phyloP scores from a whole-genome alignment of 257 asterid genomes.

The Linderniella brevidens region DNA sequence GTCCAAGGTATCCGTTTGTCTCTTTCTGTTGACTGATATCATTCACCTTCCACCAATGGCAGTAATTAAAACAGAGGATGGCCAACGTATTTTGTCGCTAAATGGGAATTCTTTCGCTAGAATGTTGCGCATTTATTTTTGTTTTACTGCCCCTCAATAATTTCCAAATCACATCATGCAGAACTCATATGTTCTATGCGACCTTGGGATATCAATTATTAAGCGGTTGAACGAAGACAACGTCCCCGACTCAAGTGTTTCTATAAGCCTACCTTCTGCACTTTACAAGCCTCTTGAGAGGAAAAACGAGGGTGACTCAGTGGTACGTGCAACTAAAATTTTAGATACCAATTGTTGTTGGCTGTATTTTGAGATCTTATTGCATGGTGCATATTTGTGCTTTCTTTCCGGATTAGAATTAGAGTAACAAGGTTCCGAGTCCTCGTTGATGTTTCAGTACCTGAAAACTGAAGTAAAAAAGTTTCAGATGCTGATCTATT shows the following conservation, averaged over 20 bases:
- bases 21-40: neutral
- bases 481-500: neutral
- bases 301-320: conserved; percentile 28
- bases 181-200: conserved; percentile 72
- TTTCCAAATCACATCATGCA: conserved; percentile 20
- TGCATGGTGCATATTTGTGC: neutral
- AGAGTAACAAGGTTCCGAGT: no score
- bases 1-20: conserved; percentile 49
- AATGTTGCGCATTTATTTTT: conserved; percentile 11
- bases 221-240: conserved; percentile 46
- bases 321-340: conserved; percentile 26
- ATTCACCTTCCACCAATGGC: neutral
- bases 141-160: conserved; percentile 13
- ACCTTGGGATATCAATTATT: conserved; percentile 58
- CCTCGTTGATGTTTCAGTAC: no score
- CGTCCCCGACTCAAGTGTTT: conserved; percentile 36
- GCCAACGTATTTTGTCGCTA: conserved; percentile 1
- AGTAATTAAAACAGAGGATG: neutral
- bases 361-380: neutral
- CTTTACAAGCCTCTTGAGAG: conserved; percentile 44
- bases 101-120: conserved; percentile 6
- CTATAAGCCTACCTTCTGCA: conserved; percentile 40
- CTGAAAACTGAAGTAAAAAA: no score
- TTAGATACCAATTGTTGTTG: neutral
- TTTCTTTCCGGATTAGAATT: no score